A percentile compares a stretch with the other conserved stretches of the same genome.
These are phyloP conservation scores for Paradendryphiella salina DNA, from an alignment of 2,329 filamentous ascomycete species.

Conservation along the genomic window DNA sequence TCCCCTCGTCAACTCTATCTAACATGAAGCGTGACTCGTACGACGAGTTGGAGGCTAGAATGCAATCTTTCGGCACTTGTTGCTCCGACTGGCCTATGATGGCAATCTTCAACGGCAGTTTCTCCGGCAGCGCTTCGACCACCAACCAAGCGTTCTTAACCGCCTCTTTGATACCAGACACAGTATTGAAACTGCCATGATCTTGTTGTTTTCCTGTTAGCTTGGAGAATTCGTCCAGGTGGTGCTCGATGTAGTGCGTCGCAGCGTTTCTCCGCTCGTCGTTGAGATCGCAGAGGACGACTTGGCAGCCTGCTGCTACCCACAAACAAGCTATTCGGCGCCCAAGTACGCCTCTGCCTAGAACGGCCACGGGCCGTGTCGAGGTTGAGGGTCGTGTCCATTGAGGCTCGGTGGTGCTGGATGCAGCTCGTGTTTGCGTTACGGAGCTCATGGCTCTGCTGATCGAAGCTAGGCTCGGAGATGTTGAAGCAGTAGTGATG, in stretches of 20 bases:
- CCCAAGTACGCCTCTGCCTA: constrained; percentile 18
- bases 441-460: not conserved
- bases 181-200: constrained; percentile 7
- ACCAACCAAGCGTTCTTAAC: constrained; percentile 57
- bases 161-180: constrained; percentile 47
- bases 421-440: constrained; percentile 2
- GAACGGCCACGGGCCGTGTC: constrained; percentile 11
- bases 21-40: constrained; percentile 58
- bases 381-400: constrained; percentile 12
- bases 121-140: constrained; percentile 60
- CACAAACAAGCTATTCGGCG: constrained; percentile 18
- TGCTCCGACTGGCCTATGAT: constrained; percentile 55
- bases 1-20: constrained; percentile 47
- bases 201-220: not conserved
- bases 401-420: not conserved
- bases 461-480: not conserved
- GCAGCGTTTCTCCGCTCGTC: constrained; percentile 13
- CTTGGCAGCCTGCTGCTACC: constrained; percentile 14
- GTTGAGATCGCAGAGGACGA: constrained; percentile 14
- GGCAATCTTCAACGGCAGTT: constrained; percentile 53
- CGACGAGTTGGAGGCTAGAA: constrained; percentile 57
- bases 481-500: not conserved
- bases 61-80: constrained; percentile 50
- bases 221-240: constrained; percentile 3
- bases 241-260: constrained; percentile 15